Percentiles rank a stretch among this genome's conserved stretches.
Conservation (phyloP, 257 asterid species). For the Euphrasia confusa region DNA sequence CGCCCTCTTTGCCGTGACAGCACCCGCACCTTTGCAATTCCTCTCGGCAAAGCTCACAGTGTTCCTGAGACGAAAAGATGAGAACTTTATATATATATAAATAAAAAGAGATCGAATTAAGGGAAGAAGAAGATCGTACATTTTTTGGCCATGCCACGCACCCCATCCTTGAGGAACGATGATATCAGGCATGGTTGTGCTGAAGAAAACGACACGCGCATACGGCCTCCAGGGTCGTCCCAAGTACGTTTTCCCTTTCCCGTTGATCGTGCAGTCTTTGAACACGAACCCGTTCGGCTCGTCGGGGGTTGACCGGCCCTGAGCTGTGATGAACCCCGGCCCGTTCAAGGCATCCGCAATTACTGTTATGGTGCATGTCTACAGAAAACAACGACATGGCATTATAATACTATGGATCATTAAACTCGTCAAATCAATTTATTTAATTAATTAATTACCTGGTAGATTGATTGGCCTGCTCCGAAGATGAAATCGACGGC, state of each 20-base stretch:
- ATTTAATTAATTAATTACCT: too few relatives aligned
- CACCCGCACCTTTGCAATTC: constrained; percentile 37
- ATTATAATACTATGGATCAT: too few relatives aligned
- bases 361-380: constrained; percentile 53
- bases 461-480: constrained; percentile 63
- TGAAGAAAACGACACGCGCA: constrained; percentile 59
- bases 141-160: constrained; percentile 29
- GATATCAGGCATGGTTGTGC: constrained; percentile 35
- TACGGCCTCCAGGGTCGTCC: constrained; percentile 70
- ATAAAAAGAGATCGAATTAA: background rate
- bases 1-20: constrained; percentile 33
- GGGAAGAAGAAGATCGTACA: too few relatives aligned
- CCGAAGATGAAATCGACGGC: constrained; percentile 82
- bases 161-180: constrained; percentile 62
- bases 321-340: constrained; percentile 69
- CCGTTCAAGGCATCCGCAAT: constrained; percentile 35
- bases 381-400: background rate
- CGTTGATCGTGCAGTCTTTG: constrained; percentile 32
- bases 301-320: constrained; percentile 29
- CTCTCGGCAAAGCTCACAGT: constrained; percentile 39
- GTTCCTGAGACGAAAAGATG: constrained; percentile 22
- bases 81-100: too few relatives aligned
- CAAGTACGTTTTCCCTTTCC: constrained; percentile 36
- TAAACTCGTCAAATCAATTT: too few relatives aligned
- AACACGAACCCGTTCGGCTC: constrained; percentile 44